phyloP scores from a whole-genome alignment of 139 green algal genomes.

The Limnomonas spitsbergensis region DNA sequence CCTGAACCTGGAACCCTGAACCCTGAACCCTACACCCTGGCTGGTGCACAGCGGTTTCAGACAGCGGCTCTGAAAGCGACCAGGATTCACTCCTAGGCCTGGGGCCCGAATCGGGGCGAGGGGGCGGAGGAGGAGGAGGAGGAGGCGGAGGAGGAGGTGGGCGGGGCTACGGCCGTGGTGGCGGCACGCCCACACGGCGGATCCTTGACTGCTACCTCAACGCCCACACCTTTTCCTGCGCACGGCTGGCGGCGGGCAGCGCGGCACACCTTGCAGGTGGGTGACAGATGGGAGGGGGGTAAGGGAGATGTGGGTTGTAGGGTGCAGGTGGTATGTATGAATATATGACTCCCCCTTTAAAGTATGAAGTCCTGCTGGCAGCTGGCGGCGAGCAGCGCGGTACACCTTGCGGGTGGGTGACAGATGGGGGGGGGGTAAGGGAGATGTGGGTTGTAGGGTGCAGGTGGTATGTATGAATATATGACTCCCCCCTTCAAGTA shows the following conservation, averaged over 20 bases:
- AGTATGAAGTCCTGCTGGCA: background rate
- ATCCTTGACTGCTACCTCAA: constrained; percentile 71
- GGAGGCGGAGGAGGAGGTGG: no score
- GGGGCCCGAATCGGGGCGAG: no score
- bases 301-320: background rate
- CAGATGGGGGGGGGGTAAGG: background rate
- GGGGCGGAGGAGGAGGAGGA: no score
- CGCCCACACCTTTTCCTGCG: constrained; percentile 55
- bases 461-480: background rate
- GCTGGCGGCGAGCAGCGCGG: constrained; percentile 23
- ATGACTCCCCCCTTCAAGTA: background rate
- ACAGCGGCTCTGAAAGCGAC: no score
- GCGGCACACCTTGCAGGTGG: constrained; percentile 49
- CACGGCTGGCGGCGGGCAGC: constrained; percentile 63
- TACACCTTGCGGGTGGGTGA: constrained; percentile 40
- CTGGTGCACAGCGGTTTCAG: no score
- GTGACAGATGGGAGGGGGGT: constrained; percentile 5
- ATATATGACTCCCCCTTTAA: background rate
- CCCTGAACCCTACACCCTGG: no score
- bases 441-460: background rate
- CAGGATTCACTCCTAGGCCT: no score
- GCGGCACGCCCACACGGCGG: background rate
- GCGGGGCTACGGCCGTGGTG: no score
- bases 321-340: background rate
- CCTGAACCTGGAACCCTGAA: no score